Base-by-base conservation (phyloP, 352 stramenopile genomes). In the Phytophthora pseudosyringae region DNA sequence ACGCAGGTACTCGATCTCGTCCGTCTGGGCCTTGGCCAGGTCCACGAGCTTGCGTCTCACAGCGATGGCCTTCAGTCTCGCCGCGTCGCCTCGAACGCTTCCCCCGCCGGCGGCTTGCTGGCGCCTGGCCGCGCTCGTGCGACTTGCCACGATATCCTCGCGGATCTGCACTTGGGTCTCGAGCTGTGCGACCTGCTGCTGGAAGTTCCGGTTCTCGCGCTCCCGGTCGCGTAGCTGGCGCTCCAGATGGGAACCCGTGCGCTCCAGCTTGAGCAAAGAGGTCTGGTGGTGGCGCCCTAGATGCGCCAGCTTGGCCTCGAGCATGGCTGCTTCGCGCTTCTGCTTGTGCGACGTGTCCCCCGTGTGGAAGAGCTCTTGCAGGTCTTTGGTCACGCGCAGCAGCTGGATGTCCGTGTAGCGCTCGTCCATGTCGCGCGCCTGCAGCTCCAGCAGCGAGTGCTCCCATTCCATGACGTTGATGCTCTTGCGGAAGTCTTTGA, bases 391-490 rank as follows among this genome's bases (percentile, higher is more conserved):
- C 33, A 98, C 93, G 12, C 93, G 83, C 31, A 98, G 70, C 49
- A 98, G 75, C 66, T 98, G 93, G 36, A 98, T 86, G 69, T 98
- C 94, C 6, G 85, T 97, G 83, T 97, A 98, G 16, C 93, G 79
- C 61, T 97, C 91, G 53, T 98, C 88, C 69, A 94, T 88, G 73
- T 98, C 89, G 10, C 80, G 76, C 13, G 81, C 88, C 55, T 97
- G 76, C 52, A 94, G 68, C 16, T 90, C 73, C 26, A 98, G 67
- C 51, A 93, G 82, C 8, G 78, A 67, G 63, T 96, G 85, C 49
- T 98, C 89, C 94, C 94, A 98, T 65, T 98, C 83, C 88, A 98
- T 97, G 56, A 95, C 85, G 71, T 97, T 97, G 71, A 98, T 98
- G 64, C 81, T 96, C 65, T 98, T 97, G 35, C 91, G 86, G 48